Percentiles rank a stretch among this genome's conserved stretches.
These are phyloP conservation scores for Clathrus columnatus DNA, from an alignment of 768 basidiomycete genomes.

Conservation along the genomic window DNA sequence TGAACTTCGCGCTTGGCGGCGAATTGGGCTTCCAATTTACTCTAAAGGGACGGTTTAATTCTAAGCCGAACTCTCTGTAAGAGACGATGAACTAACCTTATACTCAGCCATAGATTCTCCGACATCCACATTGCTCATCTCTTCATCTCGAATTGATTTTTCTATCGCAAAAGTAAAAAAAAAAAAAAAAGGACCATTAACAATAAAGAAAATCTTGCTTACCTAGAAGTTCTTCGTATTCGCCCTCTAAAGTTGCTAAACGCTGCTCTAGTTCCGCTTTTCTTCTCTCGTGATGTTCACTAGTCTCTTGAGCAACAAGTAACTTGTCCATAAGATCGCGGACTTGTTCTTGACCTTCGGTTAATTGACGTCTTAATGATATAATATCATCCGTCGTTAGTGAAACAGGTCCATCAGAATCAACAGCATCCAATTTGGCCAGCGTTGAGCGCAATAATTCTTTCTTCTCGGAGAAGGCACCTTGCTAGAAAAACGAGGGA, in stretches of 20 bases:
- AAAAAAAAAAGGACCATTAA: constrained; percentile 4
- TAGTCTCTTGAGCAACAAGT: constrained; percentile 86
- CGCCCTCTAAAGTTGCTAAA: constrained; percentile 72
- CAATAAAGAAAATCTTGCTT: constrained; percentile 22
- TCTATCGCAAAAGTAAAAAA: constrained; percentile 38
- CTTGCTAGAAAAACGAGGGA: constrained; percentile 46
- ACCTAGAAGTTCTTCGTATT: constrained; percentile 97
- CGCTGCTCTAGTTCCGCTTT: constrained; percentile 84
- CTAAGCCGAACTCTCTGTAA: constrained; percentile 15
- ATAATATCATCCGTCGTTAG: constrained; percentile 72
- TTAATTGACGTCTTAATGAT: constrained; percentile 76
- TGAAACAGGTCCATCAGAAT: constrained; percentile 44
- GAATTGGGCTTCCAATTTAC: constrained; percentile 91
- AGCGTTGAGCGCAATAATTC: constrained; percentile 82
- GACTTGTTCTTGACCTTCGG: constrained; percentile 78
- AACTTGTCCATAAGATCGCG: constrained; percentile 87
- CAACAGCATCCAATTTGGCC: constrained; percentile 75
- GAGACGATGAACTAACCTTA: constrained; percentile 47
- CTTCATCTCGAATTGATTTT: constrained; percentile 87
- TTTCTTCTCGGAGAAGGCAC: constrained; percentile 93
- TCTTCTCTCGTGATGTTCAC: constrained; percentile 71
- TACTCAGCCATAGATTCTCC: constrained; percentile 83
- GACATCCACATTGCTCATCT: constrained; percentile 69
- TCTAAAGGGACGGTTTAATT: constrained; percentile 34
- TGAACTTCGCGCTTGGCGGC: constrained; percentile 88